Evolutionary conservation across 805 yeast genomes (phyloP).

Genomic region (Saccharomycopsis guyanensis): DNA sequence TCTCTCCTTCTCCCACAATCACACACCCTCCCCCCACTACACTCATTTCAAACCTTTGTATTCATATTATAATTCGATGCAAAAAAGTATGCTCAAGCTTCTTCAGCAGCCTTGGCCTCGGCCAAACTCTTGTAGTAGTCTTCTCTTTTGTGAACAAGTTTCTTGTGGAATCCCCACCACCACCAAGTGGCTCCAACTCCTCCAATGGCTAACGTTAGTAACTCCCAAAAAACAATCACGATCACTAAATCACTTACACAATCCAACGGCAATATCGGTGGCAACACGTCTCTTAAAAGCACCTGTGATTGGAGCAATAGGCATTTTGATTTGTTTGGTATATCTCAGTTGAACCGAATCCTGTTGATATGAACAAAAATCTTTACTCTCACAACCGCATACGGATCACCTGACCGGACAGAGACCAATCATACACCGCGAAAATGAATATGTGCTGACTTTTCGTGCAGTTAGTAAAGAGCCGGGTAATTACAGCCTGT

Average conservation of each 20-base stretch:
- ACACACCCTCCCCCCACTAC: neutral
- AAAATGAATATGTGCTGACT: slow-evolving; percentile 2
- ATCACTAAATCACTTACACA: slow-evolving; percentile 26
- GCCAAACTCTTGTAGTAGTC: slow-evolving; percentile 75
- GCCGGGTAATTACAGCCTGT: neutral
- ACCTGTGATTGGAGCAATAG: slow-evolving; percentile 83
- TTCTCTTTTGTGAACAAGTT: slow-evolving; percentile 68
- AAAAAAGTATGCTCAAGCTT: slow-evolving; percentile 4
- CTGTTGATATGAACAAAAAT: neutral
- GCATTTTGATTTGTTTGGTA: slow-evolving; percentile 34
- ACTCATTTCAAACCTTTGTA: neutral
- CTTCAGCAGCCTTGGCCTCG: slow-evolving; percentile 48
- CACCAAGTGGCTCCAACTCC: slow-evolving; percentile 59
- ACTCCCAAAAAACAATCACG: neutral
- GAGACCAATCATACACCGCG: slow-evolving; percentile 5
- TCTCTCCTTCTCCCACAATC: neutral
- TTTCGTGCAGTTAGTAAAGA: neutral
- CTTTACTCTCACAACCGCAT: slow-evolving; percentile 5
- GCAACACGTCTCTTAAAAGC: slow-evolving; percentile 71
- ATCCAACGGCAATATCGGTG: slow-evolving; percentile 70
- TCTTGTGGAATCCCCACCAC: slow-evolving; percentile 84
- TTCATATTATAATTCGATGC: too few species aligned
- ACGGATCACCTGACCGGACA: neutral
- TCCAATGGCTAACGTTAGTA: slow-evolving; percentile 36
- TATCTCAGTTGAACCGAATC: neutral